Evolutionary conservation across 176 grass and related monocot genomes (phyloP).

Genomic region (Triticum aestivum): DNA sequence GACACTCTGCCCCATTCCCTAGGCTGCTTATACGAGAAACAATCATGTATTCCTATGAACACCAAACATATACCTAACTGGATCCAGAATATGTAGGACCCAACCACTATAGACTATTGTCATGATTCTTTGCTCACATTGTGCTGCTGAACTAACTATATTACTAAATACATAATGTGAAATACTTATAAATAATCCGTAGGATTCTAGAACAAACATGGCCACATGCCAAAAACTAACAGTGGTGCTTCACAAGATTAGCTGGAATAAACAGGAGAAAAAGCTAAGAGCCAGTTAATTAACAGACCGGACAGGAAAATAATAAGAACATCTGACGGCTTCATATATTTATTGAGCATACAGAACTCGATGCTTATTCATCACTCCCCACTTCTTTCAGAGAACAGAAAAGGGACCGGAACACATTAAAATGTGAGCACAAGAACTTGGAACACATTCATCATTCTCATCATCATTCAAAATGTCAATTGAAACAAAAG

Average conservation of each 20-base stretch:
- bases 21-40: conserved; percentile 31
- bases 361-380: not conserved
- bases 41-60: conserved; percentile 43
- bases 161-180: not conserved
- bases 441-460: not conserved
- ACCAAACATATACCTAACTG: conserved; percentile 28
- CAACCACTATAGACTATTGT: not conserved
- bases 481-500: conserved; percentile 17
- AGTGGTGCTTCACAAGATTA: not conserved
- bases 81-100: conserved; percentile 19
- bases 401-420: not conserved
- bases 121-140: not conserved
- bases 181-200: not conserved
- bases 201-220: not conserved
- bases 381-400: conserved; percentile 6
- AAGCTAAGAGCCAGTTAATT: not conserved
- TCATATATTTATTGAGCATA: conserved; percentile 24
- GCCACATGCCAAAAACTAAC: not conserved
- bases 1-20: conserved; percentile 34
- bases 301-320: not conserved
- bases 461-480: not conserved
- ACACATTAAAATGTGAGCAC: not conserved
- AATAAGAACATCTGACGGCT: not conserved
- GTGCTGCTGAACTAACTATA: not conserved
- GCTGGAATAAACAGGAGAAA: not conserved